A percentile compares a stretch with the other conserved stretches of the same genome.
phyloP scores from a whole-genome alignment of 192 early-diverging fungal genomes.

The Backusella morwellensis region DNA sequence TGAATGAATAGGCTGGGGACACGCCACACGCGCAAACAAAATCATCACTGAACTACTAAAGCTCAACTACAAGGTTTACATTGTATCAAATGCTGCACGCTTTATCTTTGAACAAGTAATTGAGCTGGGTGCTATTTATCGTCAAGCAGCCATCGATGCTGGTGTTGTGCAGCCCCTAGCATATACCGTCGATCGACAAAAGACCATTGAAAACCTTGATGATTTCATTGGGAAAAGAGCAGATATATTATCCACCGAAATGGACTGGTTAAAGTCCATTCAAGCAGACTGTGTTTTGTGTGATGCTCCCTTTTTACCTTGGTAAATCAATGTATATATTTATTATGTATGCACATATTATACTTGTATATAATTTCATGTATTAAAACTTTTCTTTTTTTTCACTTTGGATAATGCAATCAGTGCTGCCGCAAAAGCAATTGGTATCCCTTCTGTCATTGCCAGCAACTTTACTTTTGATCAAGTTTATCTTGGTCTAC shows the following conservation, averaged over 20 bases:
- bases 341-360: background rate
- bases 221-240: constrained; percentile 41
- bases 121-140: constrained; percentile 46
- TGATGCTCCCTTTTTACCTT: constrained; percentile 58
- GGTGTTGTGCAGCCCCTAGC: constrained; percentile 62
- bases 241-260: constrained; percentile 42
- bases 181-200: constrained; percentile 53
- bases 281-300: constrained; percentile 54
- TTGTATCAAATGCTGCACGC: constrained; percentile 53
- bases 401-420: constrained; percentile 23
- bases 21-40: constrained; percentile 57
- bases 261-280: constrained; percentile 47
- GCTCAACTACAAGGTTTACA: constrained; percentile 45
- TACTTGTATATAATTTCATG: background rate
- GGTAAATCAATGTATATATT: constrained; percentile 35
- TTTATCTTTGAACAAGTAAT: constrained; percentile 58
- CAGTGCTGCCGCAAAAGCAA: constrained; percentile 45
- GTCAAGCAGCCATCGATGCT: constrained; percentile 57
- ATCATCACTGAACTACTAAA: constrained; percentile 49
- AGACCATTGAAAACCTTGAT: constrained; percentile 51
- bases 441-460: constrained; percentile 51
- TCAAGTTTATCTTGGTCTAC: constrained; percentile 50
- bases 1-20: constrained; percentile 48
- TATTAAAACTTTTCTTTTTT: background rate
- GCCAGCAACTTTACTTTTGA: constrained; percentile 66